Conservation (phyloP, 1,284 basidiomycete species). For the Fistulina hepatica region DNA sequence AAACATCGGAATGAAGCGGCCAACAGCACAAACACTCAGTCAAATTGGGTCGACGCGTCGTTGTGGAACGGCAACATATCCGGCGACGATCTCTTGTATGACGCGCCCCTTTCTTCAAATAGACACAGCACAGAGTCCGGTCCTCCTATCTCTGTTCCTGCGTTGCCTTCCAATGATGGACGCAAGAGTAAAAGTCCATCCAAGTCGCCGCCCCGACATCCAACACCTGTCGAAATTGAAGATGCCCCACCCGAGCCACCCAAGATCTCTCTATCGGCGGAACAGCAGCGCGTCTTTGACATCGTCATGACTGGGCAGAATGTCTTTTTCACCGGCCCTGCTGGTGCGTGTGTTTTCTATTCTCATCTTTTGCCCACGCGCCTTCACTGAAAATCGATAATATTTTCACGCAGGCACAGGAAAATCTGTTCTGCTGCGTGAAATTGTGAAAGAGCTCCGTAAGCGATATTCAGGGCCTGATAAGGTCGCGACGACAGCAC, state of each 20-base stretch:
- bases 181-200: neutral
- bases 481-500: constrained; percentile 63
- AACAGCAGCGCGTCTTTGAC: constrained; percentile 23
- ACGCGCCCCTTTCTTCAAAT: too few species aligned
- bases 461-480: constrained; percentile 47
- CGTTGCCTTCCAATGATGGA: neutral
- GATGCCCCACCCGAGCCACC: neutral
- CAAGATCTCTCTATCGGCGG: constrained; percentile 18
- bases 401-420: constrained; percentile 56
- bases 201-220: neutral
- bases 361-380: neutral
- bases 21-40: too few species aligned
- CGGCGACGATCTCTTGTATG: neutral
- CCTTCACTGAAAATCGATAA: neutral
- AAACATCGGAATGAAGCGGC: too few species aligned
- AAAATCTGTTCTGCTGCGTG: constrained; percentile 77
- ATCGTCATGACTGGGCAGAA: constrained; percentile 22
- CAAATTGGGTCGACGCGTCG: too few species aligned
- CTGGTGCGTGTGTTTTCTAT: constrained; percentile 34
- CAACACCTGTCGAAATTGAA: neutral
- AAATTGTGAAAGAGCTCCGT: constrained; percentile 69
- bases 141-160: neutral
- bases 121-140: too few species aligned
- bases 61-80: too few species aligned
- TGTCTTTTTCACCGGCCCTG: constrained; percentile 73